phyloP scores from a whole-genome alignment of 352 stramenopile species.

The Pythium aristosporum region DNA sequence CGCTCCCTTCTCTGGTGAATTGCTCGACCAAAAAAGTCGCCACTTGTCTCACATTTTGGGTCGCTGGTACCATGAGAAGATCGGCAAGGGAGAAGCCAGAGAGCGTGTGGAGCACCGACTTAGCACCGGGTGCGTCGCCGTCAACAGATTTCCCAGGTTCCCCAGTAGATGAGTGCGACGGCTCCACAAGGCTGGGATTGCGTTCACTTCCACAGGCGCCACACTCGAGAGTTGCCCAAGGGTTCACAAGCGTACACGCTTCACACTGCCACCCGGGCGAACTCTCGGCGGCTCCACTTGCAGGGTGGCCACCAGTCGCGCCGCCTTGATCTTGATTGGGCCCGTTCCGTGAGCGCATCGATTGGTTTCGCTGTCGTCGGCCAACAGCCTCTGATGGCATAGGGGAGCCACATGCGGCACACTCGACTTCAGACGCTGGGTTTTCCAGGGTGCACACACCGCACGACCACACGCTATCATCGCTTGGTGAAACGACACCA shows the following conservation, averaged over 20 bases:
- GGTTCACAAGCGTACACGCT: slow-evolving; percentile 71
- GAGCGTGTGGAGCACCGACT: slow-evolving; percentile 8
- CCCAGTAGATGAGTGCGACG: slow-evolving; percentile 12
- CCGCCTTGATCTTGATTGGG: not conserved
- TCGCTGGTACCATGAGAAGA: slow-evolving; percentile 6
- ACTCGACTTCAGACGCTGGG: slow-evolving; percentile 48
- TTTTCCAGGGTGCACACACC: slow-evolving; percentile 75
- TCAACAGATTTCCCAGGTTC: slow-evolving; percentile 3
- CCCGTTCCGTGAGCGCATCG: not conserved
- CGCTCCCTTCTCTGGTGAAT: slow-evolving; percentile 2
- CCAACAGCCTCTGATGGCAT: slow-evolving; percentile 40
- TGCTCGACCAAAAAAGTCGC: slow-evolving; percentile 12
- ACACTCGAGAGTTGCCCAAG: slow-evolving; percentile 48
- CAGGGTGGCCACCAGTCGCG: not conserved
- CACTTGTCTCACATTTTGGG: slow-evolving; percentile 14
- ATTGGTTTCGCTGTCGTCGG: slow-evolving; percentile 16
- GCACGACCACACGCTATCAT: slow-evolving; percentile 55
- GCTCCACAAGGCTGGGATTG: slow-evolving; percentile 33
- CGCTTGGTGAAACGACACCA: slow-evolving; percentile 17
- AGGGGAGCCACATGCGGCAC: slow-evolving; percentile 58
- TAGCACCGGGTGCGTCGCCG: not conserved
- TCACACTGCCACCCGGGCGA: slow-evolving; percentile 50
- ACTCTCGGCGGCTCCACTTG: not conserved
- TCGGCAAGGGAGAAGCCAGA: slow-evolving; percentile 8
- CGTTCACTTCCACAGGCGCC: slow-evolving; percentile 56